Evolutionary conservation across 2,329 filamentous ascomycete species (phyloP).

Genomic region (Beauveria brongniartii): DNA sequence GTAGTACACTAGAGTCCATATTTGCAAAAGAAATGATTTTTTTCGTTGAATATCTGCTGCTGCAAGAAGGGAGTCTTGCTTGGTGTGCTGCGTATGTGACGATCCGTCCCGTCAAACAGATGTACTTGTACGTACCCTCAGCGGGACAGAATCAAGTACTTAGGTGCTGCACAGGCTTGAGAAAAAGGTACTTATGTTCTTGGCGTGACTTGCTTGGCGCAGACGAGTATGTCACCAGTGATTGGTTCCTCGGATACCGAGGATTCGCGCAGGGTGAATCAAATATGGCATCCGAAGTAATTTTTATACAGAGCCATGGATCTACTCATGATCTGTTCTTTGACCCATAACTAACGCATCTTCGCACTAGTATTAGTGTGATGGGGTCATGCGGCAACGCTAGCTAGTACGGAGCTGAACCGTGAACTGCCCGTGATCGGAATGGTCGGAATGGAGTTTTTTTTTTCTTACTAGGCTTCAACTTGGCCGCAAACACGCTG

Average conservation of each 20-base stretch:
- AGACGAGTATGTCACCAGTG: background rate
- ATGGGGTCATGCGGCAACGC: no score
- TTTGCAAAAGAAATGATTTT: background rate
- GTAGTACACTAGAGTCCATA: background rate
- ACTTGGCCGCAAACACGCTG: background rate
- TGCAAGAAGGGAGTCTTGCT: background rate
- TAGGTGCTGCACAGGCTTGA: background rate
- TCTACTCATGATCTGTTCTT: no score
- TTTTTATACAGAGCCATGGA: no score
- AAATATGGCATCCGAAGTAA: no score
- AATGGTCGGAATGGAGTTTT: no score
- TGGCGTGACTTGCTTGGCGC: background rate
- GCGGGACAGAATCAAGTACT: no score
- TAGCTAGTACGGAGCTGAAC: background rate
- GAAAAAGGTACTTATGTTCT: no score
- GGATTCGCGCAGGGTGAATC: no score
- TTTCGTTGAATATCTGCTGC: background rate
- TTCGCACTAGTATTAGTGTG: no score
- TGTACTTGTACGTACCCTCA: no score
- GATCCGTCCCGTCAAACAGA: no score
- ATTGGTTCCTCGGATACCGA: background rate
- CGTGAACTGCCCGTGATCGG: background rate
- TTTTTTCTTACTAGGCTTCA: background rate
- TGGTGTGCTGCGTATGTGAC: background rate
- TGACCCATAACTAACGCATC: no score